Base-by-base conservation (phyloP, 352 stramenopile species). In the Phytophthora pinifolia region DNA sequence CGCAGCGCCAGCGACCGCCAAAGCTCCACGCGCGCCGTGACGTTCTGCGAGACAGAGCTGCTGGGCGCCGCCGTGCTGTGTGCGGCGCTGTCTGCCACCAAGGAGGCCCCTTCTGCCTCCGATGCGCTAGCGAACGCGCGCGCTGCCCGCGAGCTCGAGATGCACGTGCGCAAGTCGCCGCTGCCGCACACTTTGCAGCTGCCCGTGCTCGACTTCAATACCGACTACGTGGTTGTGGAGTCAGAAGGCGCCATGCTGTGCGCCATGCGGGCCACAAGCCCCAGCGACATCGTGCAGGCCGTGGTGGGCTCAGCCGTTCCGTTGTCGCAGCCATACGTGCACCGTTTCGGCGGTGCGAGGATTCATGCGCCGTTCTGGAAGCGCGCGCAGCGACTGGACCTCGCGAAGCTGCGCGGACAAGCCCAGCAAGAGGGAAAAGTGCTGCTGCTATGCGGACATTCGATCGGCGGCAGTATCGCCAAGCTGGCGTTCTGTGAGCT, bases 311-410 rank as follows among this genome's bases (percentile, higher is more conserved):
- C 78, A 14, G 79, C 81, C 1, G 54, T 88, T 36, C 81, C 81
- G 13, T 50, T 91, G 10, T 69, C 74, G 8, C 68, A 87, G 54
- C 83, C 81, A 17, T 88, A 81, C 12, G 70, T 82, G 33, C 85
- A 86, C 30, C 79, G 77, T 22, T 93, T 89, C 39, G 81, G 75
- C 17, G 83, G 83, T 12, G 74, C 81, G 29, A 66, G 79, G 4
- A 72, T 92, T 44, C 83, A 93, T 44, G 57, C 81, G 49, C 78
- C 83, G 25, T 92, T 93, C 64, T 88, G 77, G 79, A 87, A 83
- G 52, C 73, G 74, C 12, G 76, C 72, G 10, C 69, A 79, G 55
- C 68, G 72, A 42, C 51, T 93, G 31, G 65, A 84, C 15, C 59
- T 90, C 4, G 39, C 72, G 12, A 57, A 62, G 2, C 37, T 85